phyloP scores from a whole-genome alignment of 2,329 filamentous ascomycete genomes.

The Scedosporium apiospermum region DNA sequence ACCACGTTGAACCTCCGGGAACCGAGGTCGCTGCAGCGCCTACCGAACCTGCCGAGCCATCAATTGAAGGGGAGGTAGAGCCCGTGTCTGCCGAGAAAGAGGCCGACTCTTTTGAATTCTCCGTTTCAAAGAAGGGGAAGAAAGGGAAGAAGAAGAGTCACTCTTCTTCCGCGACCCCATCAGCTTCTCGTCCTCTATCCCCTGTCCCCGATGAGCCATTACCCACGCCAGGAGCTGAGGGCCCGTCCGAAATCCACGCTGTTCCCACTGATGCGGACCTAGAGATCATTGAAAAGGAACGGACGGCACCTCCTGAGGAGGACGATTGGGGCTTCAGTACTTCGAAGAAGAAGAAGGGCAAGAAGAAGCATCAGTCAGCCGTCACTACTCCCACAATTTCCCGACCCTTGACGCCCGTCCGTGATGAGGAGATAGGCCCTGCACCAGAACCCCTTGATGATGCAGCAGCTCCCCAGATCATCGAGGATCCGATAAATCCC shows the following conservation, averaged over 20 bases:
- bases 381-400: neutral
- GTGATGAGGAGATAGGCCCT: neutral
- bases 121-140: conserved; percentile 5
- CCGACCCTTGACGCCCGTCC: neutral
- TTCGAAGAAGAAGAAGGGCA: conserved; percentile 16
- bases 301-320: neutral
- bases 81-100: neutral
- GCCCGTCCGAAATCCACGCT: neutral
- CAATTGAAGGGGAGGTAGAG: neutral
- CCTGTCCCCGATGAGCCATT: neutral
- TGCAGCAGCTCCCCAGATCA: neutral
- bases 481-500: neutral
- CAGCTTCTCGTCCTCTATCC: conserved; percentile 8
- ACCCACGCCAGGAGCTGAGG: neutral
- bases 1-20: neutral
- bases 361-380: conserved; percentile 26
- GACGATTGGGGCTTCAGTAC: neutral
- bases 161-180: conserved; percentile 14
- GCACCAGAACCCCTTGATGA: neutral
- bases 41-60: neutral
- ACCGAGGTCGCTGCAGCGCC: neutral
- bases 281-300: neutral
- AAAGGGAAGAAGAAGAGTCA: conserved; percentile 9
- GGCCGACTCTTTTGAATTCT: neutral
- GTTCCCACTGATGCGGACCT: neutral